These are phyloP conservation scores for Lentinus tigrinus DNA, from an alignment of 768 basidiomycete species.

Conservation along the genomic window DNA sequence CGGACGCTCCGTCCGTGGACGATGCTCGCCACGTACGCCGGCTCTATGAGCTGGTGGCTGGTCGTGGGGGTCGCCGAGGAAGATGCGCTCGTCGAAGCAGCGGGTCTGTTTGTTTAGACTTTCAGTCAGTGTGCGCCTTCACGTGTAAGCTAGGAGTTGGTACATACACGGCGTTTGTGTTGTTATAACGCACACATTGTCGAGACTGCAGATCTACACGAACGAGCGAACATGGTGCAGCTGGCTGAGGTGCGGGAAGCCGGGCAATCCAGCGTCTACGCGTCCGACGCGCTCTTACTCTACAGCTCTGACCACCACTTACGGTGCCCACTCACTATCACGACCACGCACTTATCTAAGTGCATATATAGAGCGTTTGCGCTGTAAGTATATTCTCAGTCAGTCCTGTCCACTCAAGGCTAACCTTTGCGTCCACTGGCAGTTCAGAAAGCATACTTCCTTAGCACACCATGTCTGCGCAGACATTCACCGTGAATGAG, in stretches of 20 bases:
- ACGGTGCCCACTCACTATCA: too few relatives aligned
- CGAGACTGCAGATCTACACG: neutral
- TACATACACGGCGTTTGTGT: neutral
- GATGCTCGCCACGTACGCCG: constrained; percentile 49
- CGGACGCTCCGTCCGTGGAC: constrained; percentile 62
- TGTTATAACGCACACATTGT: neutral
- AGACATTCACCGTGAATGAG: constrained; percentile 48
- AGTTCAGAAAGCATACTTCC: too few relatives aligned
- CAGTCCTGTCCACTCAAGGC: too few relatives aligned
- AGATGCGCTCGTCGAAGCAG: constrained; percentile 1
- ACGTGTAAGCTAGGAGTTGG: neutral
- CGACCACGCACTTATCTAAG: too few relatives aligned
- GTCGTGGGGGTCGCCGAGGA: neutral
- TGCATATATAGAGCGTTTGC: too few relatives aligned
- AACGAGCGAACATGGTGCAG: neutral
- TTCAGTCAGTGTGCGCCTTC: too few relatives aligned
- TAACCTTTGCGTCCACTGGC: too few relatives aligned
- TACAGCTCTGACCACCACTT: too few relatives aligned
- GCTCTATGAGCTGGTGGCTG: constrained; percentile 27
- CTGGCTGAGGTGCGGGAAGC: too few relatives aligned
- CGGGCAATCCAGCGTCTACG: too few relatives aligned
- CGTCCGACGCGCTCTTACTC: too few relatives aligned
- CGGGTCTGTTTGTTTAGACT: neutral
- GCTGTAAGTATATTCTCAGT: too few relatives aligned
- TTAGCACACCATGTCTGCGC: constrained; percentile 13